Conservation (phyloP, 2,329 filamentous ascomycete genomes). For the Pezicula radicicola region DNA sequence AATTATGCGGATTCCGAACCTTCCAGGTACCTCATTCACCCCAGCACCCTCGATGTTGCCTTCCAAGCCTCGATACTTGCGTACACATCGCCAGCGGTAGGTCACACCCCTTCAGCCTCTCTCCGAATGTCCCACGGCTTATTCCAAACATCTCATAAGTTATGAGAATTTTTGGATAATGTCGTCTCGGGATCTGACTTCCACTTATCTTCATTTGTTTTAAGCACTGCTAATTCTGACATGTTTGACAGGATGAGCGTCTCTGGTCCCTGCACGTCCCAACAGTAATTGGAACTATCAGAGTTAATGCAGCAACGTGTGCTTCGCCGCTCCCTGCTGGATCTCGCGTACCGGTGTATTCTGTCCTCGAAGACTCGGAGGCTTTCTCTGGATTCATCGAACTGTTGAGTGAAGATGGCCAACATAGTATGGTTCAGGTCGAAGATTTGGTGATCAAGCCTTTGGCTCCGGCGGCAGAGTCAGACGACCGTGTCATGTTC, state of each 20-base stretch:
- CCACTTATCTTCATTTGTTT: too few relatives aligned
- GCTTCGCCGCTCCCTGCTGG: not conserved
- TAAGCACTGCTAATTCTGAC: not conserved
- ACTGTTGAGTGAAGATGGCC: conserved; percentile 3
- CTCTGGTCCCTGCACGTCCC: conserved; percentile 19
- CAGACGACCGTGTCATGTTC: conserved; percentile 19
- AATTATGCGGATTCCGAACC: not conserved
- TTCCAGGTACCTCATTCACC: conserved; percentile 42
- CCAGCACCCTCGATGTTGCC: conserved; percentile 52
- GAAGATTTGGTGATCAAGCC: not conserved
- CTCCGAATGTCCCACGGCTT: not conserved
- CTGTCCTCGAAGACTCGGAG: not conserved
- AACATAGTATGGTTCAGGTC: not conserved
- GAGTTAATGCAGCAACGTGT: conserved; percentile 16
- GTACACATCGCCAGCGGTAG: conserved; percentile 8
- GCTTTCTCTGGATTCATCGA: not conserved
- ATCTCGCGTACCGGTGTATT: not conserved
- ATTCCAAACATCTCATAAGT: not conserved
- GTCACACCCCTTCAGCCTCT: not conserved
- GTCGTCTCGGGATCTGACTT: too few relatives aligned
- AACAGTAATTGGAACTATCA: conserved; percentile 14
- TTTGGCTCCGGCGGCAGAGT: conserved; percentile 10
- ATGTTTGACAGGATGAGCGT: conserved; percentile 11
- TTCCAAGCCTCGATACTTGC: conserved; percentile 47
- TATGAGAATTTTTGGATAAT: too few relatives aligned